Base-by-base conservation (phyloP, 352 stramenopile species). In the Phytophthora sansomeana region DNA sequence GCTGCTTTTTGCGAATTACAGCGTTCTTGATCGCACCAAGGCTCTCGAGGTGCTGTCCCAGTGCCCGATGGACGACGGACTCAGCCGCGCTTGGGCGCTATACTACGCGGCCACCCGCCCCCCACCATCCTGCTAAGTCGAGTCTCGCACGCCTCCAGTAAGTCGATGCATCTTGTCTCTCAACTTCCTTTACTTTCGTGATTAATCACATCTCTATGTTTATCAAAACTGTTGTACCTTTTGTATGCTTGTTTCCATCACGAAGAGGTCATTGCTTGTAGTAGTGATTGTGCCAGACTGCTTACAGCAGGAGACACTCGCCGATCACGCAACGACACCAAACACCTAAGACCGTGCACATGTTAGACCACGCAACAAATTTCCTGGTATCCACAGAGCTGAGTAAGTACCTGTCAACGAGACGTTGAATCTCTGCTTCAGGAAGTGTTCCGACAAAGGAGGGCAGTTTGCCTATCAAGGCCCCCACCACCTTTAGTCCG, bases 31-130 rank as follows among this genome's bases (percentile, higher is more conserved):
- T 52, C 65, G 66, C 8, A 42, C 56, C 14, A 58, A 70, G 16
- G 81, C 83, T 17, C 77, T 68, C 11, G 44, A 75, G 5, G 69
- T 82, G 42, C 63, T 91, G 3, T 35, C 67, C 3, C 47, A 68
- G 35, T 89, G 79, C 35, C 69, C 77, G 1, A 89, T 91, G 79
- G 83, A 91, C 58, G 83, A 91, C 47, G 83, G 83, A n/a, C 71
- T 91, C 36, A 89, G 77, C 50, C 83, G 83, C 9, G 79, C 83
- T 14, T 91, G 80, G 77, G 83, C 81, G 11, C 66, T 91, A 5
- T 91, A 89, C 63, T 77, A 81, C 56, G 73, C 81, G 6, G 73
- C 74, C 21, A 87, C 83, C 35, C 70, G 75, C 13, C 69, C 65
- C 9, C 29, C 68, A n/a, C 41, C 54, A 0, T 61, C 60, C 8